phyloP scores from a whole-genome alignment of 2,329 filamentous ascomycete species.

The Colletotrichum lindemuthianum region DNA sequence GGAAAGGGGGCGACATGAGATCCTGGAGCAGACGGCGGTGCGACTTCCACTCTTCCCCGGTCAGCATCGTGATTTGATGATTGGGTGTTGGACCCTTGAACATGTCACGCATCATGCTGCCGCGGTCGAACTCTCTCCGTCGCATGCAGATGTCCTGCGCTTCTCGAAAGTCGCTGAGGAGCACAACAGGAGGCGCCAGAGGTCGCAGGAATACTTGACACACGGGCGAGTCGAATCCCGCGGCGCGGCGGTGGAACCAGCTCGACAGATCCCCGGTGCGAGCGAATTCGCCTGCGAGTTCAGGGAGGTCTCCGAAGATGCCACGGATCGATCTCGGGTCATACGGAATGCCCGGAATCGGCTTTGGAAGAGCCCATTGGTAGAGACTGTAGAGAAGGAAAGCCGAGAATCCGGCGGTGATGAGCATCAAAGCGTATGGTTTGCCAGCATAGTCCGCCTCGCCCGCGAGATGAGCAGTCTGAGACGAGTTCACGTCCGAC shows the following conservation, averaged over 20 bases:
- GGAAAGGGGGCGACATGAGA: conserved; percentile 49
- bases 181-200: conserved; percentile 42
- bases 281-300: background rate
- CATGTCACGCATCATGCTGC: background rate
- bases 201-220: conserved; percentile 48
- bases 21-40: conserved; percentile 49
- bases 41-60: conserved; percentile 43
- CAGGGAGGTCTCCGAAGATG: conserved; percentile 17
- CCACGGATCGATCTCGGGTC: conserved; percentile 2
- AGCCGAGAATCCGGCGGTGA: background rate
- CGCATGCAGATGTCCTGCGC: conserved; percentile 47
- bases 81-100: conserved; percentile 37
- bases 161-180: conserved; percentile 47
- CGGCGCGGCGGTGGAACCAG: conserved; percentile 42
- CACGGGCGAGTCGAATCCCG: conserved; percentile 41
- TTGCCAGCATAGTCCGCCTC: background rate
- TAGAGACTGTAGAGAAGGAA: conserved; percentile 10
- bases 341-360: conserved; percentile 25
- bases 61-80: conserved; percentile 45
- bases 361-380: conserved; percentile 36
- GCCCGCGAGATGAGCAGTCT: background rate
- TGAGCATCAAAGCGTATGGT: background rate
- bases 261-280: background rate
- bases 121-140: conserved; percentile 48
- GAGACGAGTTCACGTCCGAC: conserved; percentile 6